Evolutionary conservation across 2,329 filamentous ascomycete species (phyloP).

Genomic region (Botrytis paeoniae): DNA sequence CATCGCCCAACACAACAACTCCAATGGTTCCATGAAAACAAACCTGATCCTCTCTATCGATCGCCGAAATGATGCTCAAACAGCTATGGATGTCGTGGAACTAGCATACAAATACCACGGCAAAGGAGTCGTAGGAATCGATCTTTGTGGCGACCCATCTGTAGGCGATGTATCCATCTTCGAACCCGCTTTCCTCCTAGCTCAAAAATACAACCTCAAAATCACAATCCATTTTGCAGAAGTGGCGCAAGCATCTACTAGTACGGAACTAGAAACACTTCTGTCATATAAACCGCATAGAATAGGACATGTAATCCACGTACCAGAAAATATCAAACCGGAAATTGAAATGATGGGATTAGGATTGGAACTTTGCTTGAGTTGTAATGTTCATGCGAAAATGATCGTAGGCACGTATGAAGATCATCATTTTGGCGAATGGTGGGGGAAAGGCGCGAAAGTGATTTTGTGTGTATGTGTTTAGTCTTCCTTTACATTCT

Average conservation of each 20-base stretch:
- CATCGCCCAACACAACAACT: slow-evolving; percentile 49
- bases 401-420: slow-evolving; percentile 64
- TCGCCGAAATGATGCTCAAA: slow-evolving; percentile 54
- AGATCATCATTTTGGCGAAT: slow-evolving; percentile 76
- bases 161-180: slow-evolving; percentile 60
- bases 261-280: background rate
- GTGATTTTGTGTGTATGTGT: slow-evolving; percentile 66
- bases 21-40: slow-evolving; percentile 48
- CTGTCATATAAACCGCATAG: background rate
- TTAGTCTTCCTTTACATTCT: background rate
- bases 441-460: slow-evolving; percentile 58
- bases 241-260: background rate
- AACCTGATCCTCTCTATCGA: slow-evolving; percentile 74
- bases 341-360: slow-evolving; percentile 39
- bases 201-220: slow-evolving; percentile 53
- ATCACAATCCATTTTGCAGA: slow-evolving; percentile 47
- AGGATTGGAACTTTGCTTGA: slow-evolving; percentile 73
- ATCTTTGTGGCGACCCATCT: slow-evolving; percentile 74
- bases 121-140: slow-evolving; percentile 66
- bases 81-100: slow-evolving; percentile 62
- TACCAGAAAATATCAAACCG: slow-evolving; percentile 29
- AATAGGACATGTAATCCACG: background rate
- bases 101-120: slow-evolving; percentile 59
- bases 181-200: slow-evolving; percentile 55
- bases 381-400: slow-evolving; percentile 74